Evolutionary conservation across 768 basidiomycete species (phyloP), one percentile per base, ranked within the genome.

Genomic region (Crassisporium funariophilum): DNA sequence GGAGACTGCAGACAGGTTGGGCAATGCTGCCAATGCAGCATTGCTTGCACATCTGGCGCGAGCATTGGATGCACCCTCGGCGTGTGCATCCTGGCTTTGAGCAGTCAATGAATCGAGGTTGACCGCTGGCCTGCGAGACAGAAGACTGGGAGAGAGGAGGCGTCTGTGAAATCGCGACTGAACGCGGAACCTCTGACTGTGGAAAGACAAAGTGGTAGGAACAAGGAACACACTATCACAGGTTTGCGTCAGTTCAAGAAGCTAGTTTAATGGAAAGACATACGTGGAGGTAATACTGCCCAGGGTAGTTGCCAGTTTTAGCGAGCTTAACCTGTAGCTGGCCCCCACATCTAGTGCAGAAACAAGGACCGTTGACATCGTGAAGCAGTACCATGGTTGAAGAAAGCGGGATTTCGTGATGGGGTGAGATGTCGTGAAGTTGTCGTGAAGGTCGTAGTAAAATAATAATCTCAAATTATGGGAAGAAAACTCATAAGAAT

Each of bases 11-110:
- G 20, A 19, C 22, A 4, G 23, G n/a, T 5, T 12, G 8, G 12
- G 15, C 11, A 4, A n/a, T n/a, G n/a, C n/a, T n/a, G n/a, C n/a
- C n/a, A n/a, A 42, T n/a, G 24, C 41, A 42, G n/a, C 41, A 42
- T 17, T 42, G 41, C 15, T 42, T 42, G 41, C 41, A 42, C 41
- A 42, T 42, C 1, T 27, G 24, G 5, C 27, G n/a, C 20, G 41
- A 29, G 16, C 41, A 42, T 13, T 29, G 35, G 10, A 4, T 37
- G 35, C 12, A 37, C 10, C 35, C 35, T 9, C 5, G 35, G 35
- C 35, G 35, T 37, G 10, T 2, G 35, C 35, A 37, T 6, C 35
- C 35, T 17, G 16, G 12, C 16, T 37, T 37, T 4, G 35, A 9
- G 16, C 4, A 37, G 9, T 10, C 20, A 20, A 37, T 37, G 16